phyloP scores from a whole-genome alignment of 73 alveolate genomes.

The Paramecium tetraurelia region DNA sequence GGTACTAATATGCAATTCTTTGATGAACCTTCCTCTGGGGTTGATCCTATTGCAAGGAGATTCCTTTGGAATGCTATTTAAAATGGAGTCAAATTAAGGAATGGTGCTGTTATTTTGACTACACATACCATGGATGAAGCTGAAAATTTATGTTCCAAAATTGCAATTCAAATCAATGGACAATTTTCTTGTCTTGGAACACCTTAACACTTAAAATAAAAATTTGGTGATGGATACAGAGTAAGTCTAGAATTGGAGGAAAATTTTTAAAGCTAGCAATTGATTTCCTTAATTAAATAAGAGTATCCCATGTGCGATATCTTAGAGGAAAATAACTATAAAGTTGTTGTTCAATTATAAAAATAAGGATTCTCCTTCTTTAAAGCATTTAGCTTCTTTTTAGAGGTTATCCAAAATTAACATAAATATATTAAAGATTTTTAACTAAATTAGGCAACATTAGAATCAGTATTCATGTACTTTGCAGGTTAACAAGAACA shows the following conservation, averaged over 20 bases:
- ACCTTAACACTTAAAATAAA: constrained; percentile 72
- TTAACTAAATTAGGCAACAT: not conserved
- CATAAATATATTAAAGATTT: not conserved
- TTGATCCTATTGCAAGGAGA: constrained; percentile 79
- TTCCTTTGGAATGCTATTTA: constrained; percentile 64
- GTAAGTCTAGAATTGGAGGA: constrained; percentile 66
- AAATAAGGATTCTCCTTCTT: constrained; percentile 7
- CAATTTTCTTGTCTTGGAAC: constrained; percentile 80
- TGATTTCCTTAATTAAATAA: not conserved
- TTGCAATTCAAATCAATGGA: constrained; percentile 87
- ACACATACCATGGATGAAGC: constrained; percentile 74
- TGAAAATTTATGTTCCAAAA: constrained; percentile 83
- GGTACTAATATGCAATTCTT: constrained; percentile 71
- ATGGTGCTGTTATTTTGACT: constrained; percentile 58
- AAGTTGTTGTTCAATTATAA: not conserved
- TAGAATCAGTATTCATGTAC: constrained; percentile 8
- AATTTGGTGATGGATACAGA: constrained; percentile 86
- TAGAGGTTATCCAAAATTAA: not conserved
- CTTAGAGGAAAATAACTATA: not conserved
- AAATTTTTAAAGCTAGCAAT: not conserved
- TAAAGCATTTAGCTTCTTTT: not conserved
- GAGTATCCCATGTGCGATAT: not conserved
- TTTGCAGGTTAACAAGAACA: not conserved
- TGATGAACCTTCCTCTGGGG: constrained; percentile 84
- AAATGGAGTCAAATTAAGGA: constrained; percentile 47